Evolutionary conservation across 805 yeast species (phyloP).

Genomic region (Yarrowia sp.): DNA sequence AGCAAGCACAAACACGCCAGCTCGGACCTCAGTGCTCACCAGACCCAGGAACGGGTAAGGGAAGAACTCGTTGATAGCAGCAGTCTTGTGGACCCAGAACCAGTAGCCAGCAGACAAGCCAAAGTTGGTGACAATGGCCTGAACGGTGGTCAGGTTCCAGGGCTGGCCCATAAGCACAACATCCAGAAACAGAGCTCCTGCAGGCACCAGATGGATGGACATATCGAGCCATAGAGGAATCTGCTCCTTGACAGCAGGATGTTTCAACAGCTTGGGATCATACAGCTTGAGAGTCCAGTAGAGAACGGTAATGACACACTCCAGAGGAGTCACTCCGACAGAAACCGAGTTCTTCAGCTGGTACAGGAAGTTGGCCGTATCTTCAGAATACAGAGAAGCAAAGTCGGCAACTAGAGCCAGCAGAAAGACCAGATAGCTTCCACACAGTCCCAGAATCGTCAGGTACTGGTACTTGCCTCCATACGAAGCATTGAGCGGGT

Average conservation of each 20-base stretch:
- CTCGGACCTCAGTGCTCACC: slow-evolving; percentile 32
- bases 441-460: slow-evolving; percentile 36
- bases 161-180: slow-evolving; percentile 33
- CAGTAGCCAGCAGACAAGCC: slow-evolving; percentile 37
- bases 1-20: slow-evolving; percentile 32
- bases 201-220: slow-evolving; percentile 38
- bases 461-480: slow-evolving; percentile 43
- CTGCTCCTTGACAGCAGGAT: slow-evolving; percentile 31
- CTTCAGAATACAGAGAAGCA: slow-evolving; percentile 11
- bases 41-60: slow-evolving; percentile 40
- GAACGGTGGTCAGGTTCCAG: slow-evolving; percentile 34
- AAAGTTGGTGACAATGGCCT: slow-evolving; percentile 30
- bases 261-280: slow-evolving; percentile 34
- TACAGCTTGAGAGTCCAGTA: slow-evolving; percentile 39
- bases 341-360: slow-evolving; percentile 32
- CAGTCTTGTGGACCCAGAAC: slow-evolving; percentile 38
- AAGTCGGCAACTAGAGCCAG: slow-evolving; percentile 33
- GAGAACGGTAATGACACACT: slow-evolving; percentile 36
- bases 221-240: slow-evolving; percentile 37
- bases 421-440: slow-evolving; percentile 37
- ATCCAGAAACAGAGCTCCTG: slow-evolving; percentile 34
- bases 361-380: slow-evolving; percentile 25
- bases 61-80: slow-evolving; percentile 36
- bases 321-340: slow-evolving; percentile 38
- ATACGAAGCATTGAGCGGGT: slow-evolving; percentile 28